Evolutionary conservation across 2,329 filamentous ascomycete genomes (phyloP).

Genomic region (Elsinoe necatrix): DNA sequence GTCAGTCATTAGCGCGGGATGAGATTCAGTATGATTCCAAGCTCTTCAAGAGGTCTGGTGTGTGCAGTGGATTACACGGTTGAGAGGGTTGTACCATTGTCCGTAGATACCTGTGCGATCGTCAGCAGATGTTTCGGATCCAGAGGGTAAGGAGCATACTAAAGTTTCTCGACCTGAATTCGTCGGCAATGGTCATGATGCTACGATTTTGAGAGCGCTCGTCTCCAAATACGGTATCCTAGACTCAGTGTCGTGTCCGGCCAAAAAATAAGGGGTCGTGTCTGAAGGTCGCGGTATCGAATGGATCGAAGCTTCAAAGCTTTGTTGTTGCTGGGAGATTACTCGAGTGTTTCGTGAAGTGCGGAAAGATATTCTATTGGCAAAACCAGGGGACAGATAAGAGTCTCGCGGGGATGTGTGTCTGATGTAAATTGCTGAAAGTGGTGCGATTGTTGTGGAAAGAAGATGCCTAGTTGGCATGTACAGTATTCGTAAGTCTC

Average conservation of each 20-base stretch:
- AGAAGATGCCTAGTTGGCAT: constrained; percentile 11
- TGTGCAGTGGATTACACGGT: not conserved
- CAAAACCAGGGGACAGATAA: not conserved
- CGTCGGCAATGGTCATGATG: constrained; percentile 52
- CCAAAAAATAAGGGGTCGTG: not conserved
- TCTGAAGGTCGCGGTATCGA: not conserved
- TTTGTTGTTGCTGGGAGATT: not conserved
- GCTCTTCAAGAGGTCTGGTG: constrained; percentile 13
- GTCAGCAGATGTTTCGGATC: not conserved
- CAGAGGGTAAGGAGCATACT: constrained; percentile 40
- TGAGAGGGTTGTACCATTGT: constrained; percentile 50
- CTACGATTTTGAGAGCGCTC: constrained; percentile 21
- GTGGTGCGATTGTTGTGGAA: constrained; percentile 4
- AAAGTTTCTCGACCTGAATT: constrained; percentile 58
- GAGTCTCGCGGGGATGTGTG: not conserved
- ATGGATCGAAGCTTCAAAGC: not conserved
- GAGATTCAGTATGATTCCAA: not conserved
- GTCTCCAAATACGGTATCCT: not conserved
- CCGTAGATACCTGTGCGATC: constrained; percentile 54
- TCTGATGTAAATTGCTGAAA: not conserved
- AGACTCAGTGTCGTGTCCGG: not conserved
- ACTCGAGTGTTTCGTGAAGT: not conserved
- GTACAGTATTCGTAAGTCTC: constrained; percentile 11
- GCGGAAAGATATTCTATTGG: not conserved
- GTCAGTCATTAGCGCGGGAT: constrained; percentile 21